Conservation (phyloP, 495 filamentous ascomycete genomes). For the Aspergillus nanangensis region DNA sequence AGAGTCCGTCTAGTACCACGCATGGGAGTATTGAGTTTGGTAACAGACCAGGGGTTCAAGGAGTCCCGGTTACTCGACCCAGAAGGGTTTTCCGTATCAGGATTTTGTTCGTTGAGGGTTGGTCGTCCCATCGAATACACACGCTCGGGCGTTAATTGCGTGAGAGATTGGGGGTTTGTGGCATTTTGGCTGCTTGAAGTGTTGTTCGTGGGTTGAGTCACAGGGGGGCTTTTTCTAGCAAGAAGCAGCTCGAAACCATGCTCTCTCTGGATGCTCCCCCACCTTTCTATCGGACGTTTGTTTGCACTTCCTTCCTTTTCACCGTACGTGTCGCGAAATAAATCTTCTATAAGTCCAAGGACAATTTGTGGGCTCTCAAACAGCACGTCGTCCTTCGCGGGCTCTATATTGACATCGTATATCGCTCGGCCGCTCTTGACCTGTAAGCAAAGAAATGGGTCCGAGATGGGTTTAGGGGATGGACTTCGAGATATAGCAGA, state of each 20-base stretch:
- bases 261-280: conserved; percentile 1
- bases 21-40: conserved; percentile 20
- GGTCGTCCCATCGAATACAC: background rate
- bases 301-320: conserved; percentile 17
- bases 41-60: conserved; percentile 30
- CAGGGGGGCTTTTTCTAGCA: conserved; percentile 14
- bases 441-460: conserved; percentile 72
- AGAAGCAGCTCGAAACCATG: conserved; percentile 21
- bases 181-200: too few relatives aligned
- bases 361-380: conserved; percentile 61
- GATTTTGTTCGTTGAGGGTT: too few relatives aligned
- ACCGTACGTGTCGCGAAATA: conserved; percentile 56
- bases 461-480: conserved; percentile 27
- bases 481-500: conserved; percentile 23
- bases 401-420: conserved; percentile 90
- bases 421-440: conserved; percentile 63
- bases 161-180: too few relatives aligned
- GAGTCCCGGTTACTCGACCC: background rate
- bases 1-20: conserved; percentile 7
- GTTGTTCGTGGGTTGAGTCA: too few relatives aligned
- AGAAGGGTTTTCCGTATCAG: background rate
- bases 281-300: background rate
- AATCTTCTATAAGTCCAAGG: conserved; percentile 44
- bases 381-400: conserved; percentile 82
- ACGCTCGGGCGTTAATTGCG: too few relatives aligned